Conservation (phyloP, 2,329 filamentous ascomycete species). For the Chlorencoelia australis region DNA sequence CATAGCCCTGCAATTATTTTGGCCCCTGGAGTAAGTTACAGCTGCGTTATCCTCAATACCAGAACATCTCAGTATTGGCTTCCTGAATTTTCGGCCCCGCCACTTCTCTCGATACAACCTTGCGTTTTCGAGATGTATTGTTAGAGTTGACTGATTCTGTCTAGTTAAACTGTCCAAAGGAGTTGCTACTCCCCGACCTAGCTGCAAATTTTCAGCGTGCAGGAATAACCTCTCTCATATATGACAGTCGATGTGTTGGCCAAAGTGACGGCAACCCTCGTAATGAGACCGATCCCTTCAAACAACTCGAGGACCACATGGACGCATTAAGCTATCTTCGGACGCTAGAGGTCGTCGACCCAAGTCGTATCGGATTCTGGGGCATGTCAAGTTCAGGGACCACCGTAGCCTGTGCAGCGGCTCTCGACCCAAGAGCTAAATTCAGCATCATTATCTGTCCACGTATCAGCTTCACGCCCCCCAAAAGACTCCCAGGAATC, state of each 20-base stretch:
- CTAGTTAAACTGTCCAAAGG: slow-evolving; percentile 15
- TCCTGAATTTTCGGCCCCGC: not conserved
- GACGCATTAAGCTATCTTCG: slow-evolving; percentile 30
- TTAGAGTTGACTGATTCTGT: slow-evolving; percentile 1
- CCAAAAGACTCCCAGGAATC: not conserved
- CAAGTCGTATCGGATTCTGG: slow-evolving; percentile 28
- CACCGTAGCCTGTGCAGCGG: slow-evolving; percentile 30
- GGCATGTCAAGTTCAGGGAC: slow-evolving; percentile 29
- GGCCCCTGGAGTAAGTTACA: slow-evolving; percentile 15
- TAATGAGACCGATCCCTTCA: slow-evolving; percentile 24
- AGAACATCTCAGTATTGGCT: not conserved
- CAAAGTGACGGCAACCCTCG: slow-evolving; percentile 25
- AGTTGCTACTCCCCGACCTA: slow-evolving; percentile 10
- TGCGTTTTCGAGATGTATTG: not conserved
- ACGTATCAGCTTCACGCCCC: not conserved
- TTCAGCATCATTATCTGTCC: slow-evolving; percentile 25
- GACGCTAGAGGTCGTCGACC: slow-evolving; percentile 24
- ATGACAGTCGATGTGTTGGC: slow-evolving; percentile 28
- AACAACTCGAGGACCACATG: slow-evolving; percentile 28
- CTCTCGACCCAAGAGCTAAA: slow-evolving; percentile 30
- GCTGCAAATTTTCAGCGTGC: slow-evolving; percentile 13
- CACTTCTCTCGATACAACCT: too few relatives aligned
- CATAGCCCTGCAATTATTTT: slow-evolving; percentile 17
- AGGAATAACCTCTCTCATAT: slow-evolving; percentile 29
- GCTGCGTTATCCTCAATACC: not conserved